Conservation (phyloP, 106 monocot genomes). For the Platanthera guangdongensis region DNA sequence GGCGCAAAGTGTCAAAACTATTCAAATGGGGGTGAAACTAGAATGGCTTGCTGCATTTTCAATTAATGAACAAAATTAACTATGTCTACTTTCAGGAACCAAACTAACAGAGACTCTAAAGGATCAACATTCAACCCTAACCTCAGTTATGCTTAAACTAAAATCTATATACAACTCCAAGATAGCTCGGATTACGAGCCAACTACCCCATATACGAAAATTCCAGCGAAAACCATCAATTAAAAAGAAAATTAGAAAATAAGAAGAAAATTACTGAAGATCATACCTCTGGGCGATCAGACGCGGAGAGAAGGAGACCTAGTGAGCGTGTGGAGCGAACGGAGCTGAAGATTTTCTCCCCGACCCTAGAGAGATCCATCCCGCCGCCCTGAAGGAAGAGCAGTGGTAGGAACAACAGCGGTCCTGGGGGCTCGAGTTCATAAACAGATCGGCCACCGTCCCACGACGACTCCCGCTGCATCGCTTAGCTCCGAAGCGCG, state of each 20-base stretch:
- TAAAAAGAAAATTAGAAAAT: slow-evolving; percentile 2
- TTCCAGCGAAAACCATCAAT: slow-evolving; percentile 1
- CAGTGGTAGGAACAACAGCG: slow-evolving; percentile 69
- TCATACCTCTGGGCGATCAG: slow-evolving; percentile 69
- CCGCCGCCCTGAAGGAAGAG: slow-evolving; percentile 79
- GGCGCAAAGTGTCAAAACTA: too few relatives aligned
- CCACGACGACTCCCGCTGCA: slow-evolving; percentile 30
- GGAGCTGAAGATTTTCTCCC: slow-evolving; percentile 91
- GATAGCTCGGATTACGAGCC: neutral
- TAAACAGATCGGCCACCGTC: slow-evolving; percentile 20
- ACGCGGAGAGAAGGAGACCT: slow-evolving; percentile 38
- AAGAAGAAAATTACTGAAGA: neutral
- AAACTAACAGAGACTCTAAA: too few relatives aligned
- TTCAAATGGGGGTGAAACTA: neutral
- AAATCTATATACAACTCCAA: neutral
- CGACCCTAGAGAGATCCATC: slow-evolving; percentile 94
- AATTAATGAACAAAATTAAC: neutral
- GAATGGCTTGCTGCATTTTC: neutral
- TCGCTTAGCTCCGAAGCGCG: slow-evolving; percentile 23
- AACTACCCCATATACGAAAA: neutral
- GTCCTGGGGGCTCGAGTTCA: slow-evolving; percentile 44
- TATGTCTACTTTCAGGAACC: too few relatives aligned
- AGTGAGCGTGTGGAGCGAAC: slow-evolving; percentile 84
- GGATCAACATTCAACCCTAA: too few relatives aligned
- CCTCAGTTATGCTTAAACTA: neutral